These are phyloP conservation scores for Babjeviella inositovora DNA, from an alignment of 805 yeast genomes.

Conservation along the genomic window DNA sequence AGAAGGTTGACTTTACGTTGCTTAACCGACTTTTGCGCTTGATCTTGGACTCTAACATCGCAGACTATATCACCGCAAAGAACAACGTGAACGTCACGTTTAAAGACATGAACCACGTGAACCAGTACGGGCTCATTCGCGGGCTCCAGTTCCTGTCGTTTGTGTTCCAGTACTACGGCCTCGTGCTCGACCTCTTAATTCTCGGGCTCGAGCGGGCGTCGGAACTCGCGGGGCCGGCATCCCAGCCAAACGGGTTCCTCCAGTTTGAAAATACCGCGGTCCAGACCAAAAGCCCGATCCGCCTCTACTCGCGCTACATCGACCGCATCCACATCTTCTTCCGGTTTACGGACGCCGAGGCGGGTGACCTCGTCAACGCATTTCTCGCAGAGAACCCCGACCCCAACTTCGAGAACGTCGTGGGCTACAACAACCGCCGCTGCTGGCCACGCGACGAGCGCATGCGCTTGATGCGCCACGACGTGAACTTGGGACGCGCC, in stretches of 20 bases:
- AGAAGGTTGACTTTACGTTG: slow-evolving; percentile 78
- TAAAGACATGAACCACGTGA: slow-evolving; percentile 91
- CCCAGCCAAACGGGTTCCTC: slow-evolving; percentile 60
- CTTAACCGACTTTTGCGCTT: slow-evolving; percentile 68
- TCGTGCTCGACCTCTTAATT: slow-evolving; percentile 65
- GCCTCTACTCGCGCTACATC: slow-evolving; percentile 67
- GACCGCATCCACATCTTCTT: slow-evolving; percentile 73
- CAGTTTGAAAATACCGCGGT: slow-evolving; percentile 44
- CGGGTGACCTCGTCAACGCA: slow-evolving; percentile 61
- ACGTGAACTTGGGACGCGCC: slow-evolving; percentile 86
- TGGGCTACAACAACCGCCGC: slow-evolving; percentile 73
- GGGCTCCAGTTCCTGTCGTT: slow-evolving; percentile 89
- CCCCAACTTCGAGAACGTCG: slow-evolving; percentile 75
- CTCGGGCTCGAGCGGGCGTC: slow-evolving; percentile 78
- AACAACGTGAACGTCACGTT: slow-evolving; percentile 70
- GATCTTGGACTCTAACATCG: slow-evolving; percentile 78
- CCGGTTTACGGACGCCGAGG: slow-evolving; percentile 57
- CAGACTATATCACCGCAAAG: slow-evolving; percentile 88
- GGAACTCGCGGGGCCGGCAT: slow-evolving; percentile 71
- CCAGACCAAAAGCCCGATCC: slow-evolving; percentile 61
- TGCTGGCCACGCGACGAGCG: slow-evolving; percentile 94
- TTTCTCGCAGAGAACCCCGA: slow-evolving; percentile 78
- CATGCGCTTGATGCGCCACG: slow-evolving; percentile 82
- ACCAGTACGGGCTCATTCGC: slow-evolving; percentile 73
- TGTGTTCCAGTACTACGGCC: slow-evolving; percentile 79